Evolutionary conservation across 2,329 filamentous ascomycete genomes (phyloP).

Genomic region (Westerdykella ornata): DNA sequence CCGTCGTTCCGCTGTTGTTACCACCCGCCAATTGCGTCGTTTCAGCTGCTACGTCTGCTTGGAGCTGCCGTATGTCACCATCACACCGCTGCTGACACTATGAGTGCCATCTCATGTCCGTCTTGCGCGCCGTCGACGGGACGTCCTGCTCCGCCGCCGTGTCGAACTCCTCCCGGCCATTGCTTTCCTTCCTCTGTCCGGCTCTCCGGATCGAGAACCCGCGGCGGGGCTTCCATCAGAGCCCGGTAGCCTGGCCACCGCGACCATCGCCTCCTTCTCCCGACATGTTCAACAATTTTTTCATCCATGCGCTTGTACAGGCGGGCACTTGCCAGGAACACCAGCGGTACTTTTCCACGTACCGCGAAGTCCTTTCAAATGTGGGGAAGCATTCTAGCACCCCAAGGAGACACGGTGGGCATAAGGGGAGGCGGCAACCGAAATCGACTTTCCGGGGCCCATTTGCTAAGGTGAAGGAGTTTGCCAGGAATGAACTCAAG

Average conservation of each 20-base stretch:
- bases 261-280: slow-evolving; percentile 16
- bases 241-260: slow-evolving; percentile 10
- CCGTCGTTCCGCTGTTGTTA: no score
- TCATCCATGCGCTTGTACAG: slow-evolving; percentile 49
- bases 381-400: slow-evolving; percentile 10
- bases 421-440: slow-evolving; percentile 5
- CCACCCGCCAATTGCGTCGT: no score
- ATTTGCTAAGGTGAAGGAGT: slow-evolving; percentile 21
- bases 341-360: slow-evolving; percentile 31
- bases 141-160: slow-evolving; percentile 44
- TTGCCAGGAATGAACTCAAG: slow-evolving; percentile 41
- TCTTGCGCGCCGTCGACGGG: slow-evolving; percentile 51
- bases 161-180: slow-evolving; percentile 36
- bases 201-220: slow-evolving; percentile 2
- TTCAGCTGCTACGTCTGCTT: slow-evolving; percentile 8
- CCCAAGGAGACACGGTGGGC: slow-evolving; percentile 15
- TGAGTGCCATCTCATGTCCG: slow-evolving; percentile 60
- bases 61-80: slow-evolving; percentile 2
- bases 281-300: slow-evolving; percentile 45
- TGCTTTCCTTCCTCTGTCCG: slow-evolving; percentile 33
- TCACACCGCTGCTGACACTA: slow-evolving; percentile 42
- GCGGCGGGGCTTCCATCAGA: slow-evolving; percentile 16
- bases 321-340: slow-evolving; percentile 49
- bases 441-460: slow-evolving; percentile 11
- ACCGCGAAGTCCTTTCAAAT: slow-evolving; percentile 5